Base-by-base conservation (phyloP, 176 grass and related monocot genomes). In the Coix lacrymajobi region DNA sequence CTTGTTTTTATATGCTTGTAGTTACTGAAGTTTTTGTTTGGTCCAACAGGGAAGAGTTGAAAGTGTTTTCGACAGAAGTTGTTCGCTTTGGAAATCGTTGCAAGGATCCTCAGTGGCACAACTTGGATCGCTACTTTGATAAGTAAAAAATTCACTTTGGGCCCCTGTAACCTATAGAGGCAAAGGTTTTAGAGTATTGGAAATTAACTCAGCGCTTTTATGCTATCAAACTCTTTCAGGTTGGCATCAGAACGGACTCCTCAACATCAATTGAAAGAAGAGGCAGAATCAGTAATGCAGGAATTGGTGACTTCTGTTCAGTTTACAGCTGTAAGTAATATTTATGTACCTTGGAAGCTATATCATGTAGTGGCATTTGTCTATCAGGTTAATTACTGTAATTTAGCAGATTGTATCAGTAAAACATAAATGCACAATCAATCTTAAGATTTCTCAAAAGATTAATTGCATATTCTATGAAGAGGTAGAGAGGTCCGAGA, bases 51-150 rank as follows among this genome's bases (percentile, higher is more conserved):
- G 89, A 96, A 87, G 96, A 99, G 79, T 80, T 99, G 72, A 96
- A 94, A 84, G 93, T 99, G 62, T 99, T 96, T 60, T 90, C 89
- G 54, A 96, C 85, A 70, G 96, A 99, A 80, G 89, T 99, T 66
- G 60, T 99, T 49, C 93, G 93, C 64, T 99, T 99, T 80, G 96
- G 96, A 90, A 99, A 96, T 86, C 96, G 91, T 61, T 96, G 91
- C 91, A 99, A 96, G 81, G 96, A 99, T 90, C 96, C 93, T 85
- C 91, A 99, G 69, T 99, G 93, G 96, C 96, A 99, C 89, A 92
- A 93, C 36, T 85, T 99, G 82, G 96, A 96, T 25, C 96, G 93
- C 39, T 99, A 99, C 75, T 99, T 99, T 63, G 91, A 96, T 58
- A 95, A 94, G 96, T 99, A 90, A 63, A 90, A 63, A 76, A 62